Evolutionary conservation across 345 rosid genomes (phyloP).

Genomic region (Adansonia digitata): DNA sequence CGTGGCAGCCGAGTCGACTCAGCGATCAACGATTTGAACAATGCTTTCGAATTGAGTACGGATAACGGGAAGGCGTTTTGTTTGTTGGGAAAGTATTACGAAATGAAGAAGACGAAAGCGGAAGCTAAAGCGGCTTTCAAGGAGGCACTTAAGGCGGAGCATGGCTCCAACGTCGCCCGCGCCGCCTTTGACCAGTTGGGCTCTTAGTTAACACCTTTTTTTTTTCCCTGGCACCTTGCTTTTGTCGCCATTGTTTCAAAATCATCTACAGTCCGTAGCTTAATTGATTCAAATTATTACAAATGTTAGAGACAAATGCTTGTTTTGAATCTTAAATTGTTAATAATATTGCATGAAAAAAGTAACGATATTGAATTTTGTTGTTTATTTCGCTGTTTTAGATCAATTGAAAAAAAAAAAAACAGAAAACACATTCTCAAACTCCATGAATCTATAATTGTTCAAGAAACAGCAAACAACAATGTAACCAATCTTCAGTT

Average conservation of each 20-base stretch:
- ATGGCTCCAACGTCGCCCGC: conserved; percentile 24
- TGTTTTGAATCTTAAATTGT: neutral
- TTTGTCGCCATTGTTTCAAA: neutral
- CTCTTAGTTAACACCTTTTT: neutral
- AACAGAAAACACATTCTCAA: too few species aligned
- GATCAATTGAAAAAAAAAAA: too few species aligned
- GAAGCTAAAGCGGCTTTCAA: conserved; percentile 45
- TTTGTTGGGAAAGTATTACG: conserved; percentile 54
- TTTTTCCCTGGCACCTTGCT: neutral
- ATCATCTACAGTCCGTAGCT: too few species aligned
- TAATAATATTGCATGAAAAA: neutral
- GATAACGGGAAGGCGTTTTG: conserved; percentile 33
- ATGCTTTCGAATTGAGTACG: conserved; percentile 30
- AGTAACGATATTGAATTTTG: neutral
- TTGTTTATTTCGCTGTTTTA: neutral
- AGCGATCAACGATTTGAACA: conserved; percentile 40
- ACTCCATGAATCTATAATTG: too few species aligned
- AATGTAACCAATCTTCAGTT: neutral
- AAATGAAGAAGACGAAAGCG: conserved; percentile 38
- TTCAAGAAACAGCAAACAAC: too few species aligned
- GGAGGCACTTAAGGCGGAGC: conserved; percentile 36
- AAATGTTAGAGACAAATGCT: neutral
- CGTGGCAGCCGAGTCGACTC: conserved; percentile 34
- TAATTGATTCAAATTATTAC: neutral
- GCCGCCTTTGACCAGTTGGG: conserved; percentile 34